A percentile compares a stretch with the other conserved stretches of the same genome.
Conservation (phyloP, 208 protist species). For the Leishmania arabica region DNA sequence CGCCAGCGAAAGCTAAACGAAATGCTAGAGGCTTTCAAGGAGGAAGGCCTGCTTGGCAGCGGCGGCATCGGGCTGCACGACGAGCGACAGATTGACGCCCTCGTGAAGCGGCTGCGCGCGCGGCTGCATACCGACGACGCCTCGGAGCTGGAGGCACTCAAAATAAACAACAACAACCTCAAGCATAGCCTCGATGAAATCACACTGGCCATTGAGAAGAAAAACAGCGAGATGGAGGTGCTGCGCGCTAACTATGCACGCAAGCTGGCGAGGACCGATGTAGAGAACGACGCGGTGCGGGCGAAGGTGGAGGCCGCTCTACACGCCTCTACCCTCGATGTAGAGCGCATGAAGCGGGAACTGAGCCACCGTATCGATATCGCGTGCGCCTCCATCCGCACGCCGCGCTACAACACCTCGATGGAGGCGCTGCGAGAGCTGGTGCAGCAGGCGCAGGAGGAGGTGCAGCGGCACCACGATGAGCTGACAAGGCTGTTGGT, state of each 20-base stretch:
- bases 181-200: conserved; percentile 58
- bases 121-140: conserved; percentile 52
- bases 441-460: conserved; percentile 51
- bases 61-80: conserved; percentile 8
- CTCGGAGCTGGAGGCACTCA: conserved; percentile 46
- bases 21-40: conserved; percentile 47
- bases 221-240: conserved; percentile 53
- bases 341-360: conserved; percentile 80
- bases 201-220: conserved; percentile 58
- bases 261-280: conserved; percentile 54
- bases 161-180: conserved; percentile 50
- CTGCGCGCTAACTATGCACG: conserved; percentile 60
- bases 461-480: conserved; percentile 80
- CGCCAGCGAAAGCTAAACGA: conserved; percentile 67
- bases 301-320: conserved; percentile 61
- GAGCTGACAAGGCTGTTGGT: conserved; percentile 69
- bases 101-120: conserved; percentile 47
- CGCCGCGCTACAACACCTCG: conserved; percentile 77
- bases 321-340: conserved; percentile 49
- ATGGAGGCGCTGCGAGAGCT: conserved; percentile 72
- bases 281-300: conserved; percentile 65
- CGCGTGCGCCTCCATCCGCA: conserved; percentile 59
- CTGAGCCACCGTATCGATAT: conserved; percentile 71
- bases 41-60: conserved; percentile 41
- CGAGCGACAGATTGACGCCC: conserved; percentile 31